These are phyloP conservation scores for Penicillium sp. DNA, from an alignment of 2,329 filamentous ascomycete species.

Conservation along the genomic window DNA sequence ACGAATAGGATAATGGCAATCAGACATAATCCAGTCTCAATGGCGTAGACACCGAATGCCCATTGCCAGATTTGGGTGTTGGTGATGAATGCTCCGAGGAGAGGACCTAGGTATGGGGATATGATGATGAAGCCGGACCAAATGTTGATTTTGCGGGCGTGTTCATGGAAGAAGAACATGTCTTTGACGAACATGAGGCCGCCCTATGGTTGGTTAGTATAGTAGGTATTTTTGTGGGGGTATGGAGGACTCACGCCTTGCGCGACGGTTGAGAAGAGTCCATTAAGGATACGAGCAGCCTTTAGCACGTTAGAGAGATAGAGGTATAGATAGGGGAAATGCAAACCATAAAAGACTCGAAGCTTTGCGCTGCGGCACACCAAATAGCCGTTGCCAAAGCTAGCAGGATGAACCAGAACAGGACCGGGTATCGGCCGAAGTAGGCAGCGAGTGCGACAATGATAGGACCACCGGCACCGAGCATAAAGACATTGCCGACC, in stretches of 20 bases:
- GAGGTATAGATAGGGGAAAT: background rate
- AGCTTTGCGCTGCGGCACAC: constrained; percentile 6
- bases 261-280: constrained; percentile 43
- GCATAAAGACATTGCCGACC: constrained; percentile 44
- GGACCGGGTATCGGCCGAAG: constrained; percentile 44
- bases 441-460: constrained; percentile 42
- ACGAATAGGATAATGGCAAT: constrained; percentile 32
- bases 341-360: background rate
- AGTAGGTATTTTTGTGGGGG: background rate
- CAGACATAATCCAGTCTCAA: constrained; percentile 31
- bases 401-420: constrained; percentile 40
- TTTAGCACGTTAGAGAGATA: background rate
- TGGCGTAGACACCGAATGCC: constrained; percentile 36
- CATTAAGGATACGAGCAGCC: constrained; percentile 44
- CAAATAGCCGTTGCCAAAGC: constrained; percentile 39
- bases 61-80: constrained; percentile 35
- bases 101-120: constrained; percentile 32
- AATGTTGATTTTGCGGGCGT: constrained; percentile 40
- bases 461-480: constrained; percentile 42
- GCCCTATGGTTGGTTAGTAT: constrained; percentile 19
- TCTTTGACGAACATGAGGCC: constrained; percentile 45
- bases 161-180: constrained; percentile 42
- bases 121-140: constrained; percentile 38
- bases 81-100: constrained; percentile 37
- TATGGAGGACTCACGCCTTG: constrained; percentile 31